Conservation (phyloP, 1,139 yeast species). For the Wickerhamomyces sp. region DNA sequence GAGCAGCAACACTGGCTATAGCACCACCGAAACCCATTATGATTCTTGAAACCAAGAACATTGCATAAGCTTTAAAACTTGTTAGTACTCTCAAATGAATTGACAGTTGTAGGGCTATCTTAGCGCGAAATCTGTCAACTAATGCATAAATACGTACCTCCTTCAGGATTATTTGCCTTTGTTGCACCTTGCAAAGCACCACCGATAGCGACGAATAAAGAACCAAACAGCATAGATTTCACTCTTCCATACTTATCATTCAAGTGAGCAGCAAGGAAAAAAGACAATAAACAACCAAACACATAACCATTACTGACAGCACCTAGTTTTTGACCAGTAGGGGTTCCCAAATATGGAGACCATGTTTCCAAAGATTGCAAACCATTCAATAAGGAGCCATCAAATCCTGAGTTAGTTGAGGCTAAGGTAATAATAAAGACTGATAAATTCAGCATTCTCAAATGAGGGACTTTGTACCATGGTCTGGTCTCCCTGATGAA, state of each 20-base stretch:
- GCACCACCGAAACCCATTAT: constrained; percentile 39
- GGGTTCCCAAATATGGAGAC: constrained; percentile 35
- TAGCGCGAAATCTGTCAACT: neutral
- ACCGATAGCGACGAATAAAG: constrained; percentile 36
- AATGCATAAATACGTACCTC: neutral
- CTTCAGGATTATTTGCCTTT: constrained; percentile 13
- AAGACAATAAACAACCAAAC: constrained; percentile 35
- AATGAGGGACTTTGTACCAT: constrained; percentile 33
- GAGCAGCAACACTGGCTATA: constrained; percentile 30
- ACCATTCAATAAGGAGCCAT: constrained; percentile 49
- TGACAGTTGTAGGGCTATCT: neutral
- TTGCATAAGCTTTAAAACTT: constrained; percentile 26
- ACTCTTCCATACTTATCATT: constrained; percentile 45
- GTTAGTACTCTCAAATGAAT: neutral
- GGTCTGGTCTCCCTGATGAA: constrained; percentile 13
- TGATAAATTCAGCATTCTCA: constrained; percentile 32
- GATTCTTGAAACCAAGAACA: constrained; percentile 40
- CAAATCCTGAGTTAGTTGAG: constrained; percentile 46
- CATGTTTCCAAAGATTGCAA: constrained; percentile 39
- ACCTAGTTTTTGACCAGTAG: constrained; percentile 40
- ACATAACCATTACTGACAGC: constrained; percentile 45
- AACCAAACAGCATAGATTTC: constrained; percentile 34
- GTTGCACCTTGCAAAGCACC: constrained; percentile 38
- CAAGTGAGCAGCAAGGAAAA: constrained; percentile 27
- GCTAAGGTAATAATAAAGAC: constrained; percentile 38